Conservation (phyloP, 257 asterid species). For the Rauvolfia tetraphylla region DNA sequence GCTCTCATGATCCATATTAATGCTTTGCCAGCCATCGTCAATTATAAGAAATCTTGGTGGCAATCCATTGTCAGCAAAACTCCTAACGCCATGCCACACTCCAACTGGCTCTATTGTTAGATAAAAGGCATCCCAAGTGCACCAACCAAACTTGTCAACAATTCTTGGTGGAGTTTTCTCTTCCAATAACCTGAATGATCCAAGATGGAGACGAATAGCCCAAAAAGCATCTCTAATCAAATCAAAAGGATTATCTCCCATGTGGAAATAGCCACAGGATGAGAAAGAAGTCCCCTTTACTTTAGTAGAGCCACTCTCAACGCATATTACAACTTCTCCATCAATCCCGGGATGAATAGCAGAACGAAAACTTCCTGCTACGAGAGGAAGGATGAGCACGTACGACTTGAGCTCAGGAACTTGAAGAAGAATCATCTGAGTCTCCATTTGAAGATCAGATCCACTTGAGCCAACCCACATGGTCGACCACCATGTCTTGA, state of each 20-base stretch:
- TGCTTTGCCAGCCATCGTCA: conserved; percentile 95
- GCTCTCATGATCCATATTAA: conserved; percentile 73
- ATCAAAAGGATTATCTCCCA: conserved; percentile 53
- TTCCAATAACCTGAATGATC: conserved; percentile 63
- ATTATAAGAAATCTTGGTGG: conserved; percentile 83
- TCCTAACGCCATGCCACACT: conserved; percentile 66
- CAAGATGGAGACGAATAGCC: conserved; percentile 65
- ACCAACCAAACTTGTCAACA: conserved; percentile 92
- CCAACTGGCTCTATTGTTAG: conserved; percentile 77
- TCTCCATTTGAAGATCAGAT: conserved; percentile 70
- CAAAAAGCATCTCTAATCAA: conserved; percentile 70
- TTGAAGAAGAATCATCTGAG: conserved; percentile 61
- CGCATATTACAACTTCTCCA: conserved; percentile 41
- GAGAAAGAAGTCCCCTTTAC: conserved; percentile 46
- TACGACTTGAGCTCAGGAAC: conserved; percentile 35
- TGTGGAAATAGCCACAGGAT: conserved; percentile 58
- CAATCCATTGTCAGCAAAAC: conserved; percentile 76
- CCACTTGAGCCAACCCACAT: conserved; percentile 75
- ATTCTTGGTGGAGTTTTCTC: conserved; percentile 84
- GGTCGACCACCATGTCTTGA: conserved; percentile 98
- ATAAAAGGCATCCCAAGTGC: conserved; percentile 98
- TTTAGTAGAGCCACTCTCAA: conserved; percentile 69
- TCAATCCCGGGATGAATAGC: conserved; percentile 65
- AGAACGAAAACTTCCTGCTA: conserved; percentile 71
- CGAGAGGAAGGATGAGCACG: conserved; percentile 56